Evolutionary conservation across 805 yeast genomes (phyloP), one percentile per base, ranked within the genome.

Genomic region (Barnettozyma sucrosica): DNA sequence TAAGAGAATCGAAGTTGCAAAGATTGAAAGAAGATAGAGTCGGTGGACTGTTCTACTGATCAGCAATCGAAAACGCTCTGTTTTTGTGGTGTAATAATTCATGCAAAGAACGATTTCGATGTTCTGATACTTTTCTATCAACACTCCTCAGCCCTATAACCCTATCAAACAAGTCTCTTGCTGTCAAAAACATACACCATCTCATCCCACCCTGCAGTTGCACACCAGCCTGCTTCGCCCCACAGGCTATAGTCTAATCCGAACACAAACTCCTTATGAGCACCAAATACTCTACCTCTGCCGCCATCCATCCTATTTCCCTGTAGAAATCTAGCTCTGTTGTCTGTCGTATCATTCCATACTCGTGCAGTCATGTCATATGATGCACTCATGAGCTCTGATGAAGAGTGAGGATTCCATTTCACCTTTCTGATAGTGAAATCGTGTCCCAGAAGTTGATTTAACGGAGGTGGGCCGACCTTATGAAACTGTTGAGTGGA

Each of bases 171-270:
- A 11, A 47, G 40, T 28, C 50, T 43, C 23, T 47, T 47, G 2
- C 41, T 47, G 55, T 85, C 89, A 95, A 96, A 93, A 7, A 93
- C 76, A 61, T 85, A 83, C 7, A 89, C 83, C 85, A 88, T 89
- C 61, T 92, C 96, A 68, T 92, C 99, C 96, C 97, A 92, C 2
- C 96, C 97, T 0, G 90, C 83, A 14, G 96, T 83, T 9, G 93
- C 95, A 16, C 85, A 89, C 89, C 93, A 90, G 1, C 97, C 97
- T 1, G 93, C 95, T 55, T 81, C 83, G 3, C 98, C 99, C 97
- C 97, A 92, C 44, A 93, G 66, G 54, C 95, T 84, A 86, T 96
- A 93, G 68, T 93, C 98, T 53, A 90, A 85, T 16, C 95, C 97
- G 56, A 86, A 79, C 1, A 85, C 97, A 68, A 92, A 92, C 70